Evolutionary conservation across 169 alveolate genomes (phyloP), one percentile per base, ranked within the genome.

Genomic region (Theileria orientalis): DNA sequence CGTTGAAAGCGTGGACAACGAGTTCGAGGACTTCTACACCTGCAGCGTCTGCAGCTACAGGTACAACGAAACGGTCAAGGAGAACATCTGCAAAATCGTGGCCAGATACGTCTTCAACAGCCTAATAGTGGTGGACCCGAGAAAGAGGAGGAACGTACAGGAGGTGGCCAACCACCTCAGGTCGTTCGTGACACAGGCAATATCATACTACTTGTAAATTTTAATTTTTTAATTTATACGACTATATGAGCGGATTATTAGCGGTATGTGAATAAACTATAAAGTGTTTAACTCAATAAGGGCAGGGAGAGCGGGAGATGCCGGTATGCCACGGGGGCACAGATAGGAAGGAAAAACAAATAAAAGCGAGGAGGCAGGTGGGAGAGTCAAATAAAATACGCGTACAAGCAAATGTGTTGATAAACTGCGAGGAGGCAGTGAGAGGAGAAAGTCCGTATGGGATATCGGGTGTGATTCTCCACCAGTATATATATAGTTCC

Each of bases 81-180:
- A 60, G 47, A 62, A 87, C 33, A 54, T 86, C 14, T 86, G 92
- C 62, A 72, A 83, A 5, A 49, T 74, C 37, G 93, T 90, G 5
- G 90, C 93, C 8, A 61, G 82, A 27, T 76, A 32, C 30, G 92
- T 87, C 37, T 84, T 85, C 41, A 90, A 86, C 54, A 74, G 59
- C 37, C 76, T 87, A 29, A 90, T 87, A 51, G 67, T 42, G 46
- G 79, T 76, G 41, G 86, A 85, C 40, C 93, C 93, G 63, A 51
- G 51, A 27, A 49, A 72, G 56, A 57, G 93, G 41, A 83, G 74
- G 14, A 71, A 71, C 41, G 91, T 87, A 7, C 70, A 74, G 61
- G 85, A 87, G 56, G 93, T 86, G 33, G 84, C 90, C 16, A 76
- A 77, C 74, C 66, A 60, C 37, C 72, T 76, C n/a, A 89, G 86